phyloP scores from a whole-genome alignment of 495 filamentous ascomycete genomes.

The Platismatia glauca region DNA sequence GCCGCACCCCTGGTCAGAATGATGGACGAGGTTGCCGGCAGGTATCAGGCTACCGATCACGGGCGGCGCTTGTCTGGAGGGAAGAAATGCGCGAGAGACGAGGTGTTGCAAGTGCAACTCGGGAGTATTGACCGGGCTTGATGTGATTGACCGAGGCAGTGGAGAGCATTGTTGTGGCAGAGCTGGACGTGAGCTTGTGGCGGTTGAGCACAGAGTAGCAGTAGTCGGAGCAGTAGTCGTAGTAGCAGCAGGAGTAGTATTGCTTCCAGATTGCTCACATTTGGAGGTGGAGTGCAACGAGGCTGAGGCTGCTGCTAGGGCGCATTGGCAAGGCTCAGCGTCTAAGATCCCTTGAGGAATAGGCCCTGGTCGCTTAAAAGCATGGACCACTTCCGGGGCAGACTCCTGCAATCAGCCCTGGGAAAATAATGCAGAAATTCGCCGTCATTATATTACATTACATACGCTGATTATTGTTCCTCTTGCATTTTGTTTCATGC shows the following conservation, averaged over 20 bases:
- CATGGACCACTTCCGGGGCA: background rate
- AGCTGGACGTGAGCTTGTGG: too few species aligned
- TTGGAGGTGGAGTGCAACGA: too few species aligned
- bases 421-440: too few species aligned
- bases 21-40: background rate
- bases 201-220: too few species aligned
- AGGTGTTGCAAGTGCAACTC: background rate
- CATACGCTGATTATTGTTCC: too few species aligned
- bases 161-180: too few species aligned
- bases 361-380: background rate
- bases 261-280: too few species aligned
- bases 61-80: background rate
- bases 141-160: background rate
- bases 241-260: too few species aligned
- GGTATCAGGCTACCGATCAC: too few species aligned
- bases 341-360: background rate
- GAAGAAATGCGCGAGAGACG: background rate
- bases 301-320: slow-evolving; percentile 1
- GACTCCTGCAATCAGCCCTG: background rate
- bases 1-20: background rate
- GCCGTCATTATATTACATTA: too few species aligned
- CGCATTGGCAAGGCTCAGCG: slow-evolving; percentile 2
- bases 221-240: too few species aligned
- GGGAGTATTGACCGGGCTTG: background rate
- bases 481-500: too few species aligned